Base-by-base conservation (phyloP, 345 rosid genomes). In the Conringia planisiliqua region DNA sequence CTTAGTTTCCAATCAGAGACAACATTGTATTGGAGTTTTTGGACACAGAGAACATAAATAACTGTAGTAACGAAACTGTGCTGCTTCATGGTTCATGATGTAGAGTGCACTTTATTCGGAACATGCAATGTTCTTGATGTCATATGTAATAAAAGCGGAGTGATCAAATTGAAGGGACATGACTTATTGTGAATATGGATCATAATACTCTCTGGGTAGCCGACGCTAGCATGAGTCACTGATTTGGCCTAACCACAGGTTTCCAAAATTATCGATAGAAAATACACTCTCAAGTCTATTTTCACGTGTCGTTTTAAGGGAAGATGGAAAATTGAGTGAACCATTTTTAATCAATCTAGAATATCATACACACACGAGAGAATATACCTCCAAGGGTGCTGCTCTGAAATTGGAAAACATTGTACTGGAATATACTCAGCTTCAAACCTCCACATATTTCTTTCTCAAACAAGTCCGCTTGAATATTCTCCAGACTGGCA, bases 401-500 rank as follows among this genome's bases (percentile, higher is more conserved):
- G 59, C 83, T 67, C 80, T 83, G 63, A 81, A 87, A 83, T 14
- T 76, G 89, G 47, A 91, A 71, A 90, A 89, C 79, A 12, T 85
- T 80, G 77, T 89, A 88, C 71, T 87, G 96, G 66, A 80, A 89
- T 70, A 91, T 76, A 88, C 86, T 83, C 58, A 78, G 62, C 79
- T 81, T 83, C 64, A 82, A 59, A 58, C 96, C 90, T 57, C 93
- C 83, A 58, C 87, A 90, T 47, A 94, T 79, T 81, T 91, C 89
- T 79, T 87, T 85, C 79, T 82, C 87, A 85, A 94, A 87, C 65
- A 91, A 71, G 51, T 85, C 86, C 73, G 82, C 87, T 83, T 91
- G 98, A 84, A 84, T 80, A 76, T 81, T 86, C 95, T 91, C 98
- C 87, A 91, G 79, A 88, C 98, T 94, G 96, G 85, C 85, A 90